Conservation (phyloP, 2,329 filamentous ascomycete genomes). For the Chaetomiaceae sp. region DNA sequence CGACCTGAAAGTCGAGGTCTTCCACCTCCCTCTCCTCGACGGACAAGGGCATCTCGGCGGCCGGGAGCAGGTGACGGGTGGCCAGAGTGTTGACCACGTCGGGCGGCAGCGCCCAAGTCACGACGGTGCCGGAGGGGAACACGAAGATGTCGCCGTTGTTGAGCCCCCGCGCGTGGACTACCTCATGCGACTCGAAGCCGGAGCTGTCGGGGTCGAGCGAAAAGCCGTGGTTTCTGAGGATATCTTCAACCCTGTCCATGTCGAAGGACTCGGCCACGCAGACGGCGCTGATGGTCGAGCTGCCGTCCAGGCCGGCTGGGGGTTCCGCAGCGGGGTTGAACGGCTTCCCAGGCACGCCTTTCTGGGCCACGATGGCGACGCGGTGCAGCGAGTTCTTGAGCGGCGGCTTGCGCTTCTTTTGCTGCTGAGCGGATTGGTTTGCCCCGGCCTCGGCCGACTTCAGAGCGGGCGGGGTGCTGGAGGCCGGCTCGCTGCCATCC, state of each 20-base stretch:
- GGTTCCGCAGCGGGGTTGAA: slow-evolving; percentile 21
- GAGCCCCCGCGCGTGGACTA: slow-evolving; percentile 55
- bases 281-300: slow-evolving; percentile 49
- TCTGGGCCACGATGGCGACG: slow-evolving; percentile 80
- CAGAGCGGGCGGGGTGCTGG: background rate
- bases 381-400: slow-evolving; percentile 71
- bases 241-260: slow-evolving; percentile 54
- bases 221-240: slow-evolving; percentile 54
- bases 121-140: slow-evolving; percentile 89
- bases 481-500: slow-evolving; percentile 23
- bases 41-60: slow-evolving; percentile 71
- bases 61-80: slow-evolving; percentile 65
- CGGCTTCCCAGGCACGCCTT: slow-evolving; percentile 38
- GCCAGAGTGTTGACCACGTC: slow-evolving; percentile 64
- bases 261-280: slow-evolving; percentile 59
- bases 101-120: slow-evolving; percentile 82
- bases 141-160: slow-evolving; percentile 84
- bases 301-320: slow-evolving; percentile 28
- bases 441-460: slow-evolving; percentile 5
- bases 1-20: slow-evolving; percentile 79
- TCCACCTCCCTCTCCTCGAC: slow-evolving; percentile 70
- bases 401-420: slow-evolving; percentile 41
- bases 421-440: slow-evolving; percentile 15
- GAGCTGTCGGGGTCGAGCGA: slow-evolving; percentile 55
- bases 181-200: slow-evolving; percentile 54